Evolutionary conservation across 2,329 filamentous ascomycete species (phyloP), one percentile per base, ranked within the genome.

Genomic region (Pseudocercospora crystallina): DNA sequence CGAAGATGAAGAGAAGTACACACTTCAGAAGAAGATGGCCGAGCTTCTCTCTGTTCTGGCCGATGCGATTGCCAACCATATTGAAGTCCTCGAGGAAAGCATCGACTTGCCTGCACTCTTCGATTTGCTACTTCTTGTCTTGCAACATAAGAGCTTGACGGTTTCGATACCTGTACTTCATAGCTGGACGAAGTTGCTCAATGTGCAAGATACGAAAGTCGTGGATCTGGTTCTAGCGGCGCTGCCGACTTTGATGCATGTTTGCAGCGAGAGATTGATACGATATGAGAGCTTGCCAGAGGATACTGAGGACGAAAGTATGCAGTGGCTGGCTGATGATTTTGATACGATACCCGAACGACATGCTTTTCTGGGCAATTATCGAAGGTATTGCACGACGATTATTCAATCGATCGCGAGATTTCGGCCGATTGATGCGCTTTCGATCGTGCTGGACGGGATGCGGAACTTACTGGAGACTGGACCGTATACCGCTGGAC

Each of bases 321-420:
- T 90, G 51, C 76, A 89, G 9, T 94, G 96, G 59, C 78, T 99
- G 1, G 79, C 90, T 63, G 91, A 97, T 65, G 94, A 99, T 66
- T 95, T 96, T 49, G 94, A 99, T 65, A 97, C 92, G 0, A 77
- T 92, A 14, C 94, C 94, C 0, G 94, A 99, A 68, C 82, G 90
- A 17, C 94, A 99, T 71, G 90, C 90, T 1, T 99, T 99, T 68
- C 79, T 97, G 9, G 90, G 92, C 3, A 97, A 99, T 65, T 99
- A 99, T 69, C 81, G 94, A 34, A 82, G 94, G 52, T 97, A 96
- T 65, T 94, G 90, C 68, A 84, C 85, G 2, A 86, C 89, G 53
- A 82, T 96, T 20, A 90, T 99, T 48, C 92, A 97, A 70, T 81
- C 81, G 12, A 89, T 97, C 56, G 90, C 95, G 15, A 81, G 88